Percentiles rank a stretch among this genome's conserved stretches.
These are phyloP conservation scores for Epichloe amarillans DNA, from an alignment of 2,329 filamentous ascomycete species.

Conservation along the genomic window DNA sequence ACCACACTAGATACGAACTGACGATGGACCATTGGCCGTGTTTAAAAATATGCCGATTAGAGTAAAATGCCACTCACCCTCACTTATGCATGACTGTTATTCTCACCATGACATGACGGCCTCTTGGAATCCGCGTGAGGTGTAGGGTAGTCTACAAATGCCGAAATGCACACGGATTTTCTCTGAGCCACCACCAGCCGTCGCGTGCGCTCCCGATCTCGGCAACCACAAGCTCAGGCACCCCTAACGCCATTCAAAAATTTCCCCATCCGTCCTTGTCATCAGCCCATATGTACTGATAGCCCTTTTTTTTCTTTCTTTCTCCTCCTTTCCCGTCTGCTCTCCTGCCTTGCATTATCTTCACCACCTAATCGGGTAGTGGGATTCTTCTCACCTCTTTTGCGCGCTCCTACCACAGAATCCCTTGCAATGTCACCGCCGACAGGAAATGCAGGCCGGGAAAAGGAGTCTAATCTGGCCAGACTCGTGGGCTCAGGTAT, in stretches of 20 bases:
- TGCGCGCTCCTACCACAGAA: background rate
- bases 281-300: background rate
- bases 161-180: too few species aligned
- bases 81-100: too few species aligned
- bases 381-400: background rate
- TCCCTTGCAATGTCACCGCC: constrained; percentile 46
- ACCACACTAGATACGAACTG: too few species aligned
- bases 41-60: too few species aligned
- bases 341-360: background rate
- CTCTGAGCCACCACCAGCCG: background rate
- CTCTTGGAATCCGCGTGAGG: too few species aligned
- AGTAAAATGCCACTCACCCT: too few species aligned
- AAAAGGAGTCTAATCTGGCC: constrained; percentile 82
- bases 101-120: background rate
- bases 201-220: constrained; percentile 8
- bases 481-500: constrained; percentile 83
- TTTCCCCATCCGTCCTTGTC: constrained; percentile 3
- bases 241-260: constrained; percentile 6
- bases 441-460: constrained; percentile 26
- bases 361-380: background rate
- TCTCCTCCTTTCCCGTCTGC: background rate
- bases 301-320: background rate
- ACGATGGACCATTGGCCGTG: too few species aligned
- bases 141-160: background rate
- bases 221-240: constrained; percentile 6